A percentile compares a stretch with the other conserved stretches of the same genome.
Evolutionary conservation across 352 stramenopile genomes (phyloP).

Genomic region (Phytopythium sindhum): DNA sequence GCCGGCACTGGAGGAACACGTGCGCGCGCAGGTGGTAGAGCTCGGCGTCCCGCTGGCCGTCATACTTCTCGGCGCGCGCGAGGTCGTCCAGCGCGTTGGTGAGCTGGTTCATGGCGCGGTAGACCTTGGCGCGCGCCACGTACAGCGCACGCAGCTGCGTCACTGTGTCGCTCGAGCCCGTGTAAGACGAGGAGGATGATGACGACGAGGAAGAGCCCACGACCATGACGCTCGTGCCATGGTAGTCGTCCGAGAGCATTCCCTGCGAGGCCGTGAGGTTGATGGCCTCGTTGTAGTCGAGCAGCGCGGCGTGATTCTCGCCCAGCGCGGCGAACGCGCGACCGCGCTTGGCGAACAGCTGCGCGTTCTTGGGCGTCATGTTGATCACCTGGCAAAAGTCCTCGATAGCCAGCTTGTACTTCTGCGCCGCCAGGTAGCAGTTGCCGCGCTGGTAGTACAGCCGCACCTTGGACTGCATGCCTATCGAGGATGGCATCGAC

Average conservation of each 20-base stretch:
- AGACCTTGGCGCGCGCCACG: slow-evolving; percentile 52
- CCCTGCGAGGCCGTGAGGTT: slow-evolving; percentile 34
- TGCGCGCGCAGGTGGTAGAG: slow-evolving; percentile 60
- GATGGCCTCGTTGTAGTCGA: slow-evolving; percentile 69
- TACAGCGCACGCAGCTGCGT: slow-evolving; percentile 44
- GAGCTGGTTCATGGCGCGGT: slow-evolving; percentile 52
- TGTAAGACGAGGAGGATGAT: background rate
- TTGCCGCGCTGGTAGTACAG: slow-evolving; percentile 59
- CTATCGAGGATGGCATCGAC: background rate
- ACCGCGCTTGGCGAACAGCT: slow-evolving; percentile 66
- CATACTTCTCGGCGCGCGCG: slow-evolving; percentile 31
- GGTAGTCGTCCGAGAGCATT: slow-evolving; percentile 22
- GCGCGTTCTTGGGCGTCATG: slow-evolving; percentile 57
- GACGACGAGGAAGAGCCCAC: slow-evolving; percentile 1
- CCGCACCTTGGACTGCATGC: slow-evolving; percentile 38
- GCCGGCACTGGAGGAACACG: slow-evolving; percentile 43
- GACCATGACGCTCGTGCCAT: slow-evolving; percentile 17
- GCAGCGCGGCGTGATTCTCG: slow-evolving; percentile 46
- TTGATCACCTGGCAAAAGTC: slow-evolving; percentile 70
- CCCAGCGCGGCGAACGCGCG: slow-evolving; percentile 54
- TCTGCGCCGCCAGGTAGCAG: slow-evolving; percentile 49
- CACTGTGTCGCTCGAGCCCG: slow-evolving; percentile 13
- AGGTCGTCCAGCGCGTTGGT: slow-evolving; percentile 53
- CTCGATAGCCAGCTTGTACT: slow-evolving; percentile 64
- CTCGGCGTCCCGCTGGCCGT: slow-evolving; percentile 50